phyloP scores from a whole-genome alignment of 106 monocot species.

The Dendrobium officinale region DNA sequence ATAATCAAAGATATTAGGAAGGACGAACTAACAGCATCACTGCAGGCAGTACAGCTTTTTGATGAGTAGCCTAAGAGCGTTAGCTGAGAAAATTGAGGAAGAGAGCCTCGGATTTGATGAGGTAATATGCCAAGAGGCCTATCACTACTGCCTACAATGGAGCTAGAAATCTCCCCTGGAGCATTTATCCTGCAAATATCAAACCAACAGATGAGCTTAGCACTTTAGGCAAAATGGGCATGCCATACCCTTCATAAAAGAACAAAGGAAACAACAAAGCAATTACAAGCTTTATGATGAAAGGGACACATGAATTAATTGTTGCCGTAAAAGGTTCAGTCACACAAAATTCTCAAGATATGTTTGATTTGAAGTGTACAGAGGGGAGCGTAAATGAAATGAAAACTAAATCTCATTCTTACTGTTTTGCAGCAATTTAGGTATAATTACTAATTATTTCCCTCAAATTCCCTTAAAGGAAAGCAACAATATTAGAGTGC shows the following conservation, averaged over 20 bases:
- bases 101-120: conserved; percentile 85
- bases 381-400: neutral
- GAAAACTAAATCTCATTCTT: neutral
- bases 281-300: neutral
- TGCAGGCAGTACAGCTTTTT: conserved; percentile 79
- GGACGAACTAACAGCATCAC: conserved; percentile 46
- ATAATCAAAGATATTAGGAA: neutral
- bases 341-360: neutral
- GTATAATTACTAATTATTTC: neutral
- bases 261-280: neutral
- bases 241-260: neutral
- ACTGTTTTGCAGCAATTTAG: neutral
- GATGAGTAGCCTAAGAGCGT: conserved; percentile 82
- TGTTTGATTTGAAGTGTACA: neutral
- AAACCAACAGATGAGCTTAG: neutral
- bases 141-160: conserved; percentile 31
- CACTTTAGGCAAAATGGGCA: neutral
- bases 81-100: conserved; percentile 68
- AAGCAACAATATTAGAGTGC: neutral
- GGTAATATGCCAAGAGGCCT: conserved; percentile 81
- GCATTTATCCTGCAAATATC: conserved; percentile 64
- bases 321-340: neutral
- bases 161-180: conserved; percentile 61
- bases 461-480: neutral
- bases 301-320: neutral